Percentiles rank a stretch among this genome's conserved stretches.
Conservation (phyloP, 2,329 filamentous ascomycete species). For the Clarireedia homoeocarpa region DNA sequence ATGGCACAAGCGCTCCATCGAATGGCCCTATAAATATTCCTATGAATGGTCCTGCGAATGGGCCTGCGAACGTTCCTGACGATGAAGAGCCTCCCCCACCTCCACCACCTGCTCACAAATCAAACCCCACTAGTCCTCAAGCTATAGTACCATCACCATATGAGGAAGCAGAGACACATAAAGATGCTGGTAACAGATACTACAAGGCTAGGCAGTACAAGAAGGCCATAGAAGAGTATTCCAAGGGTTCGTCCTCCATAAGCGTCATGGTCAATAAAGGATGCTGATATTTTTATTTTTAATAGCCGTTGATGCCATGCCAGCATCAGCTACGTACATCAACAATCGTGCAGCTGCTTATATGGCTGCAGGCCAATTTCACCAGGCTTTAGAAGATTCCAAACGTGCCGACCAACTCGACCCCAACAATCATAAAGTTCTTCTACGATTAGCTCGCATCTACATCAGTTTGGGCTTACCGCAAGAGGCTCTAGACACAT, state of each 20-base stretch:
- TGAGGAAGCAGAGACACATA: slow-evolving; percentile 85
- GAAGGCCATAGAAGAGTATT: slow-evolving; percentile 86
- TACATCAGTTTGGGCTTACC: slow-evolving; percentile 82
- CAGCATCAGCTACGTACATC: slow-evolving; percentile 79
- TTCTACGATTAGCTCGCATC: slow-evolving; percentile 81
- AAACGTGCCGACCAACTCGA: slow-evolving; percentile 75
- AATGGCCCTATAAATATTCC: background rate
- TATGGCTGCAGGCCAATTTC: slow-evolving; percentile 77
- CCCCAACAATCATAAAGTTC: slow-evolving; percentile 77
- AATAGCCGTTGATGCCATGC: slow-evolving; percentile 79
- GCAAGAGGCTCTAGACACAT: slow-evolving; percentile 77
- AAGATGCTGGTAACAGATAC: slow-evolving; percentile 88
- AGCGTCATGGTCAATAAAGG: background rate
- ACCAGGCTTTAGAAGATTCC: slow-evolving; percentile 79
- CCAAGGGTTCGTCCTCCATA: slow-evolving; percentile 60
- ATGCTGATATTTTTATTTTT: slow-evolving; percentile 11
- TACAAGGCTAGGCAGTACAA: slow-evolving; percentile 92
- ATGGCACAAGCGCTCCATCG: slow-evolving; percentile 26
- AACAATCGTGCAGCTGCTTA: slow-evolving; percentile 93
- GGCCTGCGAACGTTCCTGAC: slow-evolving; percentile 18
- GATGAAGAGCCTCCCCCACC: slow-evolving; percentile 38
- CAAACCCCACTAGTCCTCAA: slow-evolving; percentile 51
- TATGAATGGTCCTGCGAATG: slow-evolving; percentile 38
- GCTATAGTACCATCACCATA: slow-evolving; percentile 33
- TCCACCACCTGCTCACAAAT: slow-evolving; percentile 64